Evolutionary conservation across 768 basidiomycete genomes (phyloP).

Genomic region (Lentinula detonsa): DNA sequence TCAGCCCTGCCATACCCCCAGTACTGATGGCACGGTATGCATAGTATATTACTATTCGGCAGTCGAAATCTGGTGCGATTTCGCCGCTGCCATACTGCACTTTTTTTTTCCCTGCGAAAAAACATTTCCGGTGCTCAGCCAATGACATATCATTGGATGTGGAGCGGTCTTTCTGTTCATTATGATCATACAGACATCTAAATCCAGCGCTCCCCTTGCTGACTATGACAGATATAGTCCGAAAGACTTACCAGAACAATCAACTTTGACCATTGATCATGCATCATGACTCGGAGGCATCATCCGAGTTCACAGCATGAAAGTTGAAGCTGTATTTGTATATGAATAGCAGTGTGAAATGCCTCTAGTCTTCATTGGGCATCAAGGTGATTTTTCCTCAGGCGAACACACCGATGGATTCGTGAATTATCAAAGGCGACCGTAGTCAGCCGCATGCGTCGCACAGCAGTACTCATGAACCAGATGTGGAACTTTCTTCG

Average conservation of each 20-base stretch:
- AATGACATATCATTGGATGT: neutral
- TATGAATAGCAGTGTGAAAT: too few relatives aligned
- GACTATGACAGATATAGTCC: neutral
- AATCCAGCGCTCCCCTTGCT: neutral
- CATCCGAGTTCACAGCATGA: too few relatives aligned
- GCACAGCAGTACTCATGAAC: neutral
- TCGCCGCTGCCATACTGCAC: too few relatives aligned
- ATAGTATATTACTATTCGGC: too few relatives aligned
- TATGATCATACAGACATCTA: neutral
- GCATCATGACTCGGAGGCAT: neutral
- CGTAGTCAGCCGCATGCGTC: too few relatives aligned
- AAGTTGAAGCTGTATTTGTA: too few relatives aligned
- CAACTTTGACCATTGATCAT: neutral
- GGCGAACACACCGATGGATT: neutral
- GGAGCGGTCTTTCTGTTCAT: neutral
- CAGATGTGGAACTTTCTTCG: neutral
- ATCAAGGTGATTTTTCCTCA: neutral
- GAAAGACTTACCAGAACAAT: neutral
- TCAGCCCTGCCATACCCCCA: neutral
- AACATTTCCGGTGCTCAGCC: too few relatives aligned
- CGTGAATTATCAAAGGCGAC: too few relatives aligned
- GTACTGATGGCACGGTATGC: too few relatives aligned
- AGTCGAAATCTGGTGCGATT: too few relatives aligned
- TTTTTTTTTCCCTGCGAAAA: too few relatives aligned
- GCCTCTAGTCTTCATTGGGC: too few relatives aligned